Conservation (phyloP, 148 eudicot species). For the Fallopia convolvulus region DNA sequence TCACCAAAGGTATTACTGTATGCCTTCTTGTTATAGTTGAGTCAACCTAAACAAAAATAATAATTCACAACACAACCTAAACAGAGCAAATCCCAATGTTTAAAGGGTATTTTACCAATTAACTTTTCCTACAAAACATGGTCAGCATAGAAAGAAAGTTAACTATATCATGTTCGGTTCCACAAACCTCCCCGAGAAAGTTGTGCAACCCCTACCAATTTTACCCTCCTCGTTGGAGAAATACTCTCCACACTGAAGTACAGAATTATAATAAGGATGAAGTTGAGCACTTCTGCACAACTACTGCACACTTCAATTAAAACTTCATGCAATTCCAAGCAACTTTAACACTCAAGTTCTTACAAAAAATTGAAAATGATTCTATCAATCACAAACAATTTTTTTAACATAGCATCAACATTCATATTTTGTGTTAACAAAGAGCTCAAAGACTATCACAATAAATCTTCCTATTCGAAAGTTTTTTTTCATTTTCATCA, state of each 20-base stretch:
- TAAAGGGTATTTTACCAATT: neutral
- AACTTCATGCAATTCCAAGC: neutral
- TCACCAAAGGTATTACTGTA: neutral
- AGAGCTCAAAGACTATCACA: neutral
- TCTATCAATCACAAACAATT: neutral
- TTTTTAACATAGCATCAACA: neutral
- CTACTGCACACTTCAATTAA: neutral
- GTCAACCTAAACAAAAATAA: neutral
- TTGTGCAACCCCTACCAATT: neutral
- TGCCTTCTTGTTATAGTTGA: neutral
- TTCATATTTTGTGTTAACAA: neutral
- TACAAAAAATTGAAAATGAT: neutral
- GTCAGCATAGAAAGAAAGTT: neutral
- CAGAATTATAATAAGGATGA: neutral
- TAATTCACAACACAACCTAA: neutral
- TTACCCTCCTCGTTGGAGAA: neutral
- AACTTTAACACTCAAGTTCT: neutral
- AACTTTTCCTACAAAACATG: conserved; percentile 4
- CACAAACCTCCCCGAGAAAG: neutral
- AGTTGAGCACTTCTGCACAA: neutral
- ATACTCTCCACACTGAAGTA: neutral
- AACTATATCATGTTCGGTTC: neutral
- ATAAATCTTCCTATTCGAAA: neutral
- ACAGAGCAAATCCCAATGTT: neutral
- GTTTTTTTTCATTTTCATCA: neutral